Evolutionary conservation across 306 rosid species (phyloP).

Genomic region (Astragalus membranaceus): DNA sequence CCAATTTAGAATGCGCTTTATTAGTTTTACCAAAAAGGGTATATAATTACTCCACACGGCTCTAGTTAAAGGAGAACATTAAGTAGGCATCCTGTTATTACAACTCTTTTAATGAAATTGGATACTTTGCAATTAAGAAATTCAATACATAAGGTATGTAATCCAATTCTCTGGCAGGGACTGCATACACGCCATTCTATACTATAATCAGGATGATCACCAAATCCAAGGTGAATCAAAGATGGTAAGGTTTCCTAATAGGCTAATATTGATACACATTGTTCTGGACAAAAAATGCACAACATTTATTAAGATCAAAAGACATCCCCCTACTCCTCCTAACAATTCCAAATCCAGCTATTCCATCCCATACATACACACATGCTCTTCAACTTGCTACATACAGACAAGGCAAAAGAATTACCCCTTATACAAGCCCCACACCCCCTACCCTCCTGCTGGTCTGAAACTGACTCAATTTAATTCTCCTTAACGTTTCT

Average conservation of each 20-base stretch:
- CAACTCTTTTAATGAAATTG: conserved; percentile 16
- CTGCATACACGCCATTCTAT: not conserved
- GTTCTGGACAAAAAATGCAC: conserved; percentile 16
- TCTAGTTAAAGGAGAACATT: not conserved
- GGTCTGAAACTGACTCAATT: conserved; percentile 41
- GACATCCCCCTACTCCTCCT: conserved; percentile 7
- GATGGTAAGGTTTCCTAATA: conserved; percentile 11
- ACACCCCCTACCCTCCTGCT: conserved; percentile 27
- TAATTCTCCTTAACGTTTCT: conserved; percentile 28
- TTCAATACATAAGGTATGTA: not conserved
- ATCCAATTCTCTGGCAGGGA: conserved; percentile 2
- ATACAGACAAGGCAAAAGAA: conserved; percentile 28
- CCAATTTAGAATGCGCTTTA: conserved; percentile 3
- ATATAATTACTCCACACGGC: not conserved
- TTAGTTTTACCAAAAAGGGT: conserved; percentile 15
- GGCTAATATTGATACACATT: conserved; percentile 2
- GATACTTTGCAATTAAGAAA: not conserved
- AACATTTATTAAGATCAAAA: conserved; percentile 23
- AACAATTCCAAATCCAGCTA: conserved; percentile 48
- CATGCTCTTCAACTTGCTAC: conserved; percentile 31
- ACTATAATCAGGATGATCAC: not conserved
- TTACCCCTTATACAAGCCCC: conserved; percentile 25
- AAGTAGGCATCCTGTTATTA: not conserved
- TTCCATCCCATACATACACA: conserved; percentile 21
- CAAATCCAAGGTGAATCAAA: not conserved